These are phyloP conservation scores for Apiospora aurea DNA, from an alignment of 2,329 filamentous ascomycete species.

Conservation along the genomic window DNA sequence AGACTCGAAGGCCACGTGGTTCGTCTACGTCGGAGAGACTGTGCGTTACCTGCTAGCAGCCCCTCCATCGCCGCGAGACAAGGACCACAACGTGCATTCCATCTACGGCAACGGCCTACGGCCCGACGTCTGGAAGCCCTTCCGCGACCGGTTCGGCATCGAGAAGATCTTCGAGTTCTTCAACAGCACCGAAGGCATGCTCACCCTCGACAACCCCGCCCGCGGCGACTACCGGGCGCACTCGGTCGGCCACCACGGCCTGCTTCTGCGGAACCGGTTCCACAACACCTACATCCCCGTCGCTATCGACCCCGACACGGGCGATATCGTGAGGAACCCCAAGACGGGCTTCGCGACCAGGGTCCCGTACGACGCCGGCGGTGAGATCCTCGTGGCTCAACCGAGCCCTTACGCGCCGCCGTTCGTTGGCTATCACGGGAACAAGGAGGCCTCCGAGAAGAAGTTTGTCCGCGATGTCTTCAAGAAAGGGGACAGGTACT, in stretches of 20 bases:
- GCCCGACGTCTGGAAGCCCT: constrained; percentile 72
- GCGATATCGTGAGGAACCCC: constrained; percentile 69
- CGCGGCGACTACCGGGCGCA: constrained; percentile 68
- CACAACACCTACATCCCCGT: constrained; percentile 69
- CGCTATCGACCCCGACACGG: constrained; percentile 71
- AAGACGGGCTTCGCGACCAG: constrained; percentile 72
- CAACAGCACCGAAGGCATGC: constrained; percentile 77
- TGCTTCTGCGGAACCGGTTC: constrained; percentile 60
- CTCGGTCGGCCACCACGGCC: constrained; percentile 75
- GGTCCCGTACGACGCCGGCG: constrained; percentile 69
- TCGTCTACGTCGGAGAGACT: constrained; percentile 82
- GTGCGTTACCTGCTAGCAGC: constrained; percentile 75
- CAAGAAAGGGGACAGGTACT: constrained; percentile 71
- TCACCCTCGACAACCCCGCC: constrained; percentile 66
- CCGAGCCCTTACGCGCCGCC: constrained; percentile 60
- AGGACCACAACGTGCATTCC: constrained; percentile 61
- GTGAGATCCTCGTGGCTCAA: constrained; percentile 73
- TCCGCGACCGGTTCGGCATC: constrained; percentile 69
- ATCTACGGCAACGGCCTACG: constrained; percentile 74
- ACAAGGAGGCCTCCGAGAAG: constrained; percentile 71
- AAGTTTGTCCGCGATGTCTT: constrained; percentile 72
- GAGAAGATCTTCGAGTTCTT: constrained; percentile 75
- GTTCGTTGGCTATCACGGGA: constrained; percentile 73
- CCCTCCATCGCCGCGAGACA: constrained; percentile 68
- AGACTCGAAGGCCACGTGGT: constrained; percentile 71